Evolutionary conservation across 1,139 yeast species (phyloP).

Genomic region (Candida pseudocylindracea): DNA sequence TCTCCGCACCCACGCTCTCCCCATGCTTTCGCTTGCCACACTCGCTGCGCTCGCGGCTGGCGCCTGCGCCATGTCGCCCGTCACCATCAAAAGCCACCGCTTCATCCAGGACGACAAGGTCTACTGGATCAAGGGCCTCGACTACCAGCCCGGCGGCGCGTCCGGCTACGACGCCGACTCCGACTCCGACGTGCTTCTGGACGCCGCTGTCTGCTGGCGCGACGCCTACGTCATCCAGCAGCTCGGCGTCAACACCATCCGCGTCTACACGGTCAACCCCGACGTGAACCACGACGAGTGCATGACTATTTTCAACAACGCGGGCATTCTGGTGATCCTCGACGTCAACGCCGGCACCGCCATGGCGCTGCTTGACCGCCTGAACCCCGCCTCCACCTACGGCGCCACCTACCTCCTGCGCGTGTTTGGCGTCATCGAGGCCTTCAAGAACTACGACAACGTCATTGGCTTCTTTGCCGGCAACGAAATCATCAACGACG

Average conservation of each 20-base stretch:
- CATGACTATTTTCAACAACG: slow-evolving; percentile 43
- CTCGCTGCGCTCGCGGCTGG: too few species aligned
- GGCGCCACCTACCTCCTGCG: slow-evolving; percentile 28
- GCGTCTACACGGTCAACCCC: slow-evolving; percentile 58
- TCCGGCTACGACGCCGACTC: slow-evolving; percentile 19
- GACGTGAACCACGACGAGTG: slow-evolving; percentile 43
- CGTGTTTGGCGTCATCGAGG: slow-evolving; percentile 19
- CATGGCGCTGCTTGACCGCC: slow-evolving; percentile 36
- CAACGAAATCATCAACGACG: slow-evolving; percentile 58
- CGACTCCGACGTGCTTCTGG: slow-evolving; percentile 7
- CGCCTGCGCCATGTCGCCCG: slow-evolving; percentile 1
- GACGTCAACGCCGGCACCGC: slow-evolving; percentile 41
- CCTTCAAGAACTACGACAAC: slow-evolving; percentile 47
- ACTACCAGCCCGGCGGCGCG: slow-evolving; percentile 60
- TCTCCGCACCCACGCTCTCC: too few species aligned
- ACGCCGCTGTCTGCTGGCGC: slow-evolving; percentile 14
- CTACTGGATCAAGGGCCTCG: slow-evolving; percentile 28
- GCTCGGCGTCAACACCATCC: slow-evolving; percentile 5
- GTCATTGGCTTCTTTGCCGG: slow-evolving; percentile 81
- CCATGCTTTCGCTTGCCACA: too few species aligned
- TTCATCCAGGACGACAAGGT: slow-evolving; percentile 28
- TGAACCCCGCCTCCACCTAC: slow-evolving; percentile 41
- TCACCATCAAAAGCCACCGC: slow-evolving; percentile 49
- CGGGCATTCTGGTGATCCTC: slow-evolving; percentile 59
- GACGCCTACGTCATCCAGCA: slow-evolving; percentile 4